These are phyloP conservation scores for Tolypocladium endophyticum DNA, from an alignment of 2,329 filamentous ascomycete species.

Conservation along the genomic window DNA sequence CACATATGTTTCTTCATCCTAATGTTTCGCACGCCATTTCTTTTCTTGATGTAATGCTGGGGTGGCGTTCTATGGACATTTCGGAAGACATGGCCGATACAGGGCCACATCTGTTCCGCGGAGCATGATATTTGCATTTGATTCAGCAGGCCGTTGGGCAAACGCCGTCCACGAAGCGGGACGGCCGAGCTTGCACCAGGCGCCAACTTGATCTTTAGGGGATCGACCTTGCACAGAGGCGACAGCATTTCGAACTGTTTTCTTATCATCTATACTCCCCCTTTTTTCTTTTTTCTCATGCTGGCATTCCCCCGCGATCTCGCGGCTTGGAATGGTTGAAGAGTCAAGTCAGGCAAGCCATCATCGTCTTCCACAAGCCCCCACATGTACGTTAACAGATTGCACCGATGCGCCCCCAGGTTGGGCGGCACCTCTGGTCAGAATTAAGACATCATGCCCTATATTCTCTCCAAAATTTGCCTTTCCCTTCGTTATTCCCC, in stretches of 20 bases:
- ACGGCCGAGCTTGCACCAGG: conserved; percentile 17
- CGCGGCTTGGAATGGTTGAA: conserved; percentile 5
- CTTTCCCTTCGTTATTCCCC: conserved; percentile 22
- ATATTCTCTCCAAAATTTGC: conserved; percentile 24
- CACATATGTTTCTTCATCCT: conserved; percentile 12
- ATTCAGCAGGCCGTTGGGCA: conserved; percentile 19
- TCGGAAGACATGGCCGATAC: conserved; percentile 7
- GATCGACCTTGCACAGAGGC: conserved; percentile 9
- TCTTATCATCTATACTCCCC: conserved; percentile 5
- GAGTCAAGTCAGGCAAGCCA: conserved; percentile 50
- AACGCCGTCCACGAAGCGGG: conserved; percentile 13
- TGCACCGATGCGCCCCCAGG: conserved; percentile 19
- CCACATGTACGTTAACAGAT: conserved; percentile 56
- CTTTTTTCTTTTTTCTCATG: conserved; percentile 5
- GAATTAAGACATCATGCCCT: conserved; percentile 29
- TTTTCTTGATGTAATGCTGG: conserved; percentile 8
- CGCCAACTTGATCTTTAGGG: conserved; percentile 17
- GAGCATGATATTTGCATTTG: conserved; percentile 18
- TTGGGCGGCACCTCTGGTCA: conserved; percentile 25
- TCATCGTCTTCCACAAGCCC: conserved; percentile 56
- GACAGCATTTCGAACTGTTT: conserved; percentile 6
- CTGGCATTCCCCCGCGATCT: conserved; percentile 3
- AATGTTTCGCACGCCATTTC: conserved; percentile 7
- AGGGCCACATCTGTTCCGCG: conserved; percentile 13
- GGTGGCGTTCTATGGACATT: conserved; percentile 18